These are phyloP conservation scores for Camellia lanceoleosa DNA, from an alignment of 148 eudicot species.

Conservation along the genomic window DNA sequence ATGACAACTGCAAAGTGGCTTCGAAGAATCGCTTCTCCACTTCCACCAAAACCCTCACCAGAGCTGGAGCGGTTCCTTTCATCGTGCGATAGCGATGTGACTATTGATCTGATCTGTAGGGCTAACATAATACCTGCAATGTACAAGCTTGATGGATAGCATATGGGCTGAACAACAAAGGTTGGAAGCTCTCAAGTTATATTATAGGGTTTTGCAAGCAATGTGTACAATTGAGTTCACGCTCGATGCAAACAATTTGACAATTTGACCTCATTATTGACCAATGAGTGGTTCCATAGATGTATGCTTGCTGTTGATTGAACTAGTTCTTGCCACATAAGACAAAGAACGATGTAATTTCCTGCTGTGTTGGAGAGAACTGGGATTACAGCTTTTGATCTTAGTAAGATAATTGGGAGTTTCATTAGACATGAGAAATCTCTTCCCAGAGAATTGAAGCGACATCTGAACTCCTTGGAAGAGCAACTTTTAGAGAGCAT, in stretches of 20 bases:
- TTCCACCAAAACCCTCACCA: conserved; percentile 73
- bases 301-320: conserved; percentile 99
- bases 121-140: conserved; percentile 75
- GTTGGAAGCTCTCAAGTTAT: conserved; percentile 75
- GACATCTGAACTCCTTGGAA: conserved; percentile 92
- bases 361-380: conserved; percentile 96
- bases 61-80: conserved; percentile 64
- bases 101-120: conserved; percentile 60
- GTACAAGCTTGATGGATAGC: conserved; percentile 78
- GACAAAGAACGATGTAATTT: conserved; percentile 91
- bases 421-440: conserved; percentile 91
- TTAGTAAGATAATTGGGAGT: conserved; percentile 98
- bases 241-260: conserved; percentile 71
- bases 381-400: conserved; percentile 96
- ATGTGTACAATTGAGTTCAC: too few species aligned
- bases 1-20: conserved; percentile 99
- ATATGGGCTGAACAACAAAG: conserved; percentile 94
- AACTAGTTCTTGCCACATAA: conserved; percentile 97
- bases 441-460: conserved; percentile 86
- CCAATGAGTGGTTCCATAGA: conserved; percentile 93
- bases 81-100: conserved; percentile 72
- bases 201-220: conserved; percentile 83
- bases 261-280: conserved; percentile 80
- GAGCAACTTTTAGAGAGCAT: conserved; percentile 92
- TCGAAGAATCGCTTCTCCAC: conserved; percentile 70